Base-by-base conservation (phyloP, 176 grass and related monocot genomes). In the Eragrostis curvula region DNA sequence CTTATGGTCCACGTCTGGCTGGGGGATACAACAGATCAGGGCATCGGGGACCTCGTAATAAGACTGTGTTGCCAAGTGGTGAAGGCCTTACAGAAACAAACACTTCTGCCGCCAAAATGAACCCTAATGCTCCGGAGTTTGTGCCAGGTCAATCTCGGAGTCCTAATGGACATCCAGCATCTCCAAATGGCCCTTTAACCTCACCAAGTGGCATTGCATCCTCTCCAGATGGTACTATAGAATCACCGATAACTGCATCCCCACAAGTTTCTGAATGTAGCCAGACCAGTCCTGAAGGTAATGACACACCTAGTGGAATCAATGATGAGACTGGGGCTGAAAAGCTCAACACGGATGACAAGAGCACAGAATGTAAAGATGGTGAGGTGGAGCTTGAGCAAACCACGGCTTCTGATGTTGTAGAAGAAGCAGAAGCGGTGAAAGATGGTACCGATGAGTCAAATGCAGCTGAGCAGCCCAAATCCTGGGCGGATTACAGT, bases 1-100 rank as follows among this genome's bases (percentile, higher is more conserved):
- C 96, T 85, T 98, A 98, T 30, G 96, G 96, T 73, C 96, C 96
- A 76, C 89, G 96, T 77, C 87, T 98, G 46, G 90, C 92, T 59
- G 92, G 96, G 29, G 96, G 92, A 25, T 95, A 93, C 87, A 98
- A 98, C 71, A 91, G 88, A 79, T 84, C 90, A 53, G 96, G 92
- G 74, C 86, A 98, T 44, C 78, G 96, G 64, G 86, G 71, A n/a
- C 71, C 87, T 75, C 96, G 90, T 78, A 93, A 70, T 77, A 98
- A 98, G 53, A 65, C 84, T 59, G 67, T 84, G n/a, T 85, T 91
- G 82, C 88, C 81, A 59, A 98, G 90, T 67, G 88, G 90, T 40
- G 96, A 95, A 85, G 57, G 77, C 18, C 66, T 84, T 79, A 83
- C 57, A 71, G 94, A 97, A 73, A 83, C 81, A 85, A 89, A 78